Percentiles rank a stretch among this genome's conserved stretches.
Evolutionary conservation across 1,139 yeast genomes (phyloP).

Genomic region (Pneumocystis murina): DNA sequence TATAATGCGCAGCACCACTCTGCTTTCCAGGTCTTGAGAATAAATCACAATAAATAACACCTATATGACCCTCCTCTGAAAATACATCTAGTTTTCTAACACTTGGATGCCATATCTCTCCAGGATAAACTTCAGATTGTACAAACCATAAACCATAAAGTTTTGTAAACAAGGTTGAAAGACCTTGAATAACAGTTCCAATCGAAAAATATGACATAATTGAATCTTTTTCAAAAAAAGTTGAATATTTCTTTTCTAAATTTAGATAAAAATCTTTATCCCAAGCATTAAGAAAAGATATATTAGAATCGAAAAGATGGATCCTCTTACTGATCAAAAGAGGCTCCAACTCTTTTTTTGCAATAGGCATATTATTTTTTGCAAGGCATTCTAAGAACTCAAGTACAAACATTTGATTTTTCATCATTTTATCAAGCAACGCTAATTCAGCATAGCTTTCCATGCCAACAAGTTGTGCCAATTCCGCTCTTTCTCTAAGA

Average conservation of each 20-base stretch:
- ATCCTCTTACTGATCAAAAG: slow-evolving; percentile 30
- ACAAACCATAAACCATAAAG: slow-evolving; percentile 65
- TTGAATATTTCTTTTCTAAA: slow-evolving; percentile 21
- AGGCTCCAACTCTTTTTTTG: slow-evolving; percentile 42
- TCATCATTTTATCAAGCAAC: slow-evolving; percentile 81
- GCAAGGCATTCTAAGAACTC: slow-evolving; percentile 52
- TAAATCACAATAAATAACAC: slow-evolving; percentile 54
- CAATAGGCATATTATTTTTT: slow-evolving; percentile 36
- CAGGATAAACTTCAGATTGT: slow-evolving; percentile 47
- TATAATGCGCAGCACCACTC: slow-evolving; percentile 79
- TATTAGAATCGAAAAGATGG: slow-evolving; percentile 18
- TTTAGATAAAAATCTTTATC: slow-evolving; percentile 64
- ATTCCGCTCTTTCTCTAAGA: slow-evolving; percentile 48
- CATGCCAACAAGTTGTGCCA: slow-evolving; percentile 65
- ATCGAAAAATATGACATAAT: slow-evolving; percentile 47
- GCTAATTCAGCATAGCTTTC: slow-evolving; percentile 65
- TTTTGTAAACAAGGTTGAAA: slow-evolving; percentile 50
- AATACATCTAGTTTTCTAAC: slow-evolving; percentile 70
- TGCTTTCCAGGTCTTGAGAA: slow-evolving; percentile 49
- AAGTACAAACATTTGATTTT: slow-evolving; percentile 57
- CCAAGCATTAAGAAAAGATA: slow-evolving; percentile 53
- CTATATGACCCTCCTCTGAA: slow-evolving; percentile 41
- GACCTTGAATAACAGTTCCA: slow-evolving; percentile 76
- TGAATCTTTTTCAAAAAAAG: slow-evolving; percentile 15
- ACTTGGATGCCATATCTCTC: slow-evolving; percentile 86